These are phyloP conservation scores for Leccinum obscurum DNA, from an alignment of 768 basidiomycete genomes.

Conservation along the genomic window DNA sequence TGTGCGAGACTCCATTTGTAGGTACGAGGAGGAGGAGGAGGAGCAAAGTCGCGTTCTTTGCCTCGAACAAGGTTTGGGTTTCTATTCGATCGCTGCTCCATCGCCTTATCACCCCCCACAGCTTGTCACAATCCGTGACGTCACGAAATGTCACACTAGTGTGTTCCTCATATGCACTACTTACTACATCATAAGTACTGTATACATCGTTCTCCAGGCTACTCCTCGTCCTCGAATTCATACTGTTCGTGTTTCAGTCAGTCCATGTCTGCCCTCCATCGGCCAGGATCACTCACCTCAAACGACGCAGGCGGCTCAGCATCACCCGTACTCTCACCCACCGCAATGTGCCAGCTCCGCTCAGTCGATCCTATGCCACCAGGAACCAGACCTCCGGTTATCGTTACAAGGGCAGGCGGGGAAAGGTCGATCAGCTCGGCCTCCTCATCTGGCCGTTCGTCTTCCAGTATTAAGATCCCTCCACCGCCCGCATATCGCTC, in stretches of 20 bases:
- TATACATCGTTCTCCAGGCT: not conserved
- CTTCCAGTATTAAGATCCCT: constrained; percentile 83
- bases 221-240: constrained; percentile 68
- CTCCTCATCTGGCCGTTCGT: constrained; percentile 67
- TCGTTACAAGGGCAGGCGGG: constrained; percentile 37
- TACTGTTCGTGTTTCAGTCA: constrained; percentile 50
- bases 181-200: not conserved
- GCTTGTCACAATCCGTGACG: constrained; percentile 2
- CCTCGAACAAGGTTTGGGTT: constrained; percentile 9
- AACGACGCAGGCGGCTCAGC: constrained; percentile 77
- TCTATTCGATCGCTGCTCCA: not conserved
- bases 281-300: constrained; percentile 56
- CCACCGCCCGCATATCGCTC: constrained; percentile 78
- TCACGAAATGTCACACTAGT: not conserved
- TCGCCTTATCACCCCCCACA: constrained; percentile 28
- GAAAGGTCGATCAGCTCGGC: constrained; percentile 71
- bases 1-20: constrained; percentile 59
- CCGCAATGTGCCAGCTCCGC: constrained; percentile 54
- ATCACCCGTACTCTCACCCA: constrained; percentile 72
- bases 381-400: constrained; percentile 34
- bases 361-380: constrained; percentile 20
- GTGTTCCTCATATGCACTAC: not conserved
- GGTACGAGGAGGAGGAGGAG: not conserved
- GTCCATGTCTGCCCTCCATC: constrained; percentile 6
- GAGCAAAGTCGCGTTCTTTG: constrained; percentile 13